A percentile compares a stretch with the other conserved stretches of the same genome.
phyloP scores from a whole-genome alignment of 2,329 filamentous ascomycete species.

The Epichloe brachyelytri region DNA sequence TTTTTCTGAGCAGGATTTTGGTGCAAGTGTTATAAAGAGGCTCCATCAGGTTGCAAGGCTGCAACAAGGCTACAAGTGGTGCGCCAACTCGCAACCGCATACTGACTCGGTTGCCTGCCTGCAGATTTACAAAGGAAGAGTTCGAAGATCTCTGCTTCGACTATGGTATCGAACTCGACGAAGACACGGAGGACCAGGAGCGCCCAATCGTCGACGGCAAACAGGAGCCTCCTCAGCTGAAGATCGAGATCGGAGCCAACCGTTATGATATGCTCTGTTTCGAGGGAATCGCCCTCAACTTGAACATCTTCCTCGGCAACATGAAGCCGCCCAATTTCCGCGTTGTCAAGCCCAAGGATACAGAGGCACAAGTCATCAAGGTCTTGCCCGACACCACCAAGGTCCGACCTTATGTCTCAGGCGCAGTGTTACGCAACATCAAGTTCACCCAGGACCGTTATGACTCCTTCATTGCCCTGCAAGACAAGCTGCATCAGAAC shows the following conservation, averaged over 20 bases:
- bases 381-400: constrained; percentile 62
- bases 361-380: constrained; percentile 66
- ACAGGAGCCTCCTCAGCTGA: constrained; percentile 82
- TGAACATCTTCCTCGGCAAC: constrained; percentile 85
- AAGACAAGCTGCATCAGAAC: constrained; percentile 97
- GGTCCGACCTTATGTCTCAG: constrained; percentile 79
- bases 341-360: constrained; percentile 57
- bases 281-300: constrained; percentile 88
- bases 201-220: constrained; percentile 63
- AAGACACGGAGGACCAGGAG: constrained; percentile 72
- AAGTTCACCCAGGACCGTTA: constrained; percentile 86
- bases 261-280: constrained; percentile 92
- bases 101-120: constrained; percentile 9
- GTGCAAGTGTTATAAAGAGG: no score
- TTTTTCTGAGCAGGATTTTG: no score
- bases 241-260: constrained; percentile 97
- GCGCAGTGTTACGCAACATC: constrained; percentile 78
- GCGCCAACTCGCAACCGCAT: not conserved
- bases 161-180: constrained; percentile 94
- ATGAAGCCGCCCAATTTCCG: constrained; percentile 66
- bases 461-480: constrained; percentile 92
- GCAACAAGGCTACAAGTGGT: not conserved
- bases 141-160: constrained; percentile 98
- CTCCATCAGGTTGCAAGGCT: no score
- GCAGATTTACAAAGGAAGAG: constrained; percentile 76